phyloP scores from a whole-genome alignment of 768 basidiomycete species.

The Candolleomyces eurysporus region DNA sequence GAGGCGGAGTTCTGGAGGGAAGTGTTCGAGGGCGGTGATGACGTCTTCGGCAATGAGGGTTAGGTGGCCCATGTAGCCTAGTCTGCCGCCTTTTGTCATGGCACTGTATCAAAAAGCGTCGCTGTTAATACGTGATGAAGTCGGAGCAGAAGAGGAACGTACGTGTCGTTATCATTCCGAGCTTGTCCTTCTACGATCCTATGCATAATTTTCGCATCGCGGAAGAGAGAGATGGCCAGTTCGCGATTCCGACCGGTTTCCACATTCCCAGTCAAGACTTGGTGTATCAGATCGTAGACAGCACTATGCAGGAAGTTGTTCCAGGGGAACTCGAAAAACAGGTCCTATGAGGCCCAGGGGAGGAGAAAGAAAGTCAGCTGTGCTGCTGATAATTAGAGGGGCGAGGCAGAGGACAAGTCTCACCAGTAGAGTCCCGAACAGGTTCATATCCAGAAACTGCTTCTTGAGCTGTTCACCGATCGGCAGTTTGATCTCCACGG shows the following conservation, averaged over 20 bases:
- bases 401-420: slow-evolving; percentile 22
- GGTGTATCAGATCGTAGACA: slow-evolving; percentile 94
- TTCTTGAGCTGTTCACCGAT: slow-evolving; percentile 81
- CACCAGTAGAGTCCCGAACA: slow-evolving; percentile 77
- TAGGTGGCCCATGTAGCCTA: slow-evolving; percentile 97
- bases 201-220: slow-evolving; percentile 80
- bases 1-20: slow-evolving; percentile 73
- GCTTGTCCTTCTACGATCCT: slow-evolving; percentile 86
- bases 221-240: slow-evolving; percentile 79
- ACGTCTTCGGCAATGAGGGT: slow-evolving; percentile 95
- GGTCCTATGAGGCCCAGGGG: slow-evolving; percentile 50
- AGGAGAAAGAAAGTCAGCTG: background rate
- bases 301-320: slow-evolving; percentile 98
- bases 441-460: slow-evolving; percentile 68
- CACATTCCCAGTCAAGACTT: slow-evolving; percentile 86
- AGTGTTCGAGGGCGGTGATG: slow-evolving; percentile 83
- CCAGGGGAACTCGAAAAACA: slow-evolving; percentile 96
- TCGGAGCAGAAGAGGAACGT: slow-evolving; percentile 14
- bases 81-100: slow-evolving; percentile 72
- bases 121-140: background rate
- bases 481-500: slow-evolving; percentile 41
- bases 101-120: slow-evolving; percentile 34
- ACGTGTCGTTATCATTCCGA: slow-evolving; percentile 77
- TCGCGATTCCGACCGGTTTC: slow-evolving; percentile 84
- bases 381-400: slow-evolving; percentile 1